Base-by-base conservation (phyloP, 176 grass and related monocot genomes). In the Carex littledalei region DNA sequence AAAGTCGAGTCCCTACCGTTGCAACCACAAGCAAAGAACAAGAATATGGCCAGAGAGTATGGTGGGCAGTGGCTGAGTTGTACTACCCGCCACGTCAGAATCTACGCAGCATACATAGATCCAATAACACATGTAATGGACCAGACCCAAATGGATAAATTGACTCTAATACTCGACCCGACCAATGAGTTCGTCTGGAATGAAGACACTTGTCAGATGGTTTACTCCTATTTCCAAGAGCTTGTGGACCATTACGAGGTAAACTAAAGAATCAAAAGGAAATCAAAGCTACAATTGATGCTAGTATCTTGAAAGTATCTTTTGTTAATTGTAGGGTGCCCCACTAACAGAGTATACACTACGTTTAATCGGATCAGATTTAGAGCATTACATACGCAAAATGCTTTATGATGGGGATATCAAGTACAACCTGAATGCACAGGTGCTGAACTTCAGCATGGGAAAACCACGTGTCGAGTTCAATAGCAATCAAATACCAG, bases 111-210 rank as follows among this genome's bases (percentile, higher is more conserved):
- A 12, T 95, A 98, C 91, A 95, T 98, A 85, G 91, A 98, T 81
- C 93, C 91, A n/a, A 90, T 85, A 20, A 98, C 95, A 63, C 84
- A 95, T 60, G 91, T 85, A 54, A 94, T 98, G 89, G 95, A 98
- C 89, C 95, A 98, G 91, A 93, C 93, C 29, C 95, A 95, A 89
- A 92, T 91, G 89, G 95, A 95, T 88, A 98, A 95, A 93, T 91
- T 95, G 39, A 98, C 95, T 59, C 91, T 98, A 82, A 37, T 98
- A 18, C 93, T 98, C 52, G 93, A 98, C 77, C 93, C 95, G 0
- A 82, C 85, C 76, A 82, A 95, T 65, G 95, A 98, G 89, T 98
- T 98, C 83, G 89, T 90, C 12, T 98, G 95, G 91, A 95, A 86
- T 52, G 80, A 84, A 37, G 93, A 95, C 14, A 85, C 95, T 1